Evolutionary conservation across 78 protist species (phyloP), one percentile per base, ranked within the genome.

Genomic region (Guillardia theta): DNA sequence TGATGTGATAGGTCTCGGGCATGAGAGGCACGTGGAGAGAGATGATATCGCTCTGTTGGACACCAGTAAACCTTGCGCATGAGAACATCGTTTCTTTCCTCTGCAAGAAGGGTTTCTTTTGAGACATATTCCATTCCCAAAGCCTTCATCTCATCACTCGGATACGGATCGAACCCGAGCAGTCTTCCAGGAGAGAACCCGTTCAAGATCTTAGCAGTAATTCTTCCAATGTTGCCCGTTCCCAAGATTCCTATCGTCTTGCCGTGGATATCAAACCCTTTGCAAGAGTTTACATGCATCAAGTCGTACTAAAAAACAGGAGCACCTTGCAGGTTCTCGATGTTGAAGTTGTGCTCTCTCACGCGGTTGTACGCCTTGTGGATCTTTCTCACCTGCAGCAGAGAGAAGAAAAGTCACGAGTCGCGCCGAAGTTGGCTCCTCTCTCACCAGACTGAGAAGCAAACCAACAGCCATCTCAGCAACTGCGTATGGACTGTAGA

Each of bases 401-500:
- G n/a, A n/a, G n/a, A n/a, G n/a, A n/a, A n/a, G n/a, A n/a, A n/a
- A n/a, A n/a, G n/a, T n/a, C n/a, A n/a, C n/a, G n/a, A n/a, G n/a
- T n/a, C n/a, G n/a, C n/a, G n/a, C n/a, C n/a, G n/a, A n/a, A n/a
- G n/a, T n/a, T n/a, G n/a, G n/a, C n/a, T n/a, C n/a, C n/a, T n/a
- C n/a, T n/a, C n/a, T 10, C 30, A 96, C 95, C 6, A 98, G 88
- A 36, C 96, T 33, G 50, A 95, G 44, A 33, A 95, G 41, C 36
- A 98, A 88, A 22, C 95, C 48, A 2, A 95, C 92, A 39, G 99
- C 97, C 78, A 87, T 95, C 93, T 98, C 99, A 4, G 99, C 97
- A 0, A 97, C 97, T 24, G 98, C 96, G 43, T 95, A 24, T 24
- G 99, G 92, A 48, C 90, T 78, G 90, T 18, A 50, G 30, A 19